A percentile compares a stretch with the other conserved stretches of the same genome.
phyloP scores from a whole-genome alignment of 768 basidiomycete species.

The Tephrocybe sp. region DNA sequence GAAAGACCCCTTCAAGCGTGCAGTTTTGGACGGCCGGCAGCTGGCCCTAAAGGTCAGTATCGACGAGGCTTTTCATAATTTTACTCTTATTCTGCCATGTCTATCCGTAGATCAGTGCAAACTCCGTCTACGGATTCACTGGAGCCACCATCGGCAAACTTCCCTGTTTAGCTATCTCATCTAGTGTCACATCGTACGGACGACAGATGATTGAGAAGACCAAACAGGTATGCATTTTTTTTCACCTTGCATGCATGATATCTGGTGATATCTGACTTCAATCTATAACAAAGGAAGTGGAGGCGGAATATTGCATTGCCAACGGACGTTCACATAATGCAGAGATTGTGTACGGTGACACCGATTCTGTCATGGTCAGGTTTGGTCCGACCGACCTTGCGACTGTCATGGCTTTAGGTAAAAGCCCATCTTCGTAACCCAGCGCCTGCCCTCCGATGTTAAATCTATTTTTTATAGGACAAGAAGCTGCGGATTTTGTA shows the following conservation, averaged over 20 bases:
- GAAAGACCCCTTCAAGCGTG: slow-evolving; percentile 94
- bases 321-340: slow-evolving; percentile 89
- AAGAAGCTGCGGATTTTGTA: slow-evolving; percentile 90
- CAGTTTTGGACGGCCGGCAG: slow-evolving; percentile 96
- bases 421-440: not conserved
- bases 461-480: slow-evolving; percentile 57
- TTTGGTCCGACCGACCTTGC: slow-evolving; percentile 90
- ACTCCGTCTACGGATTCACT: slow-evolving; percentile 99
- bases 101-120: slow-evolving; percentile 81
- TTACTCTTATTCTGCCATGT: not conserved
- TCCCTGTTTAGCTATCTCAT: slow-evolving; percentile 94
- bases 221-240: slow-evolving; percentile 59
- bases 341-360: slow-evolving; percentile 97
- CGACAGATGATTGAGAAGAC: slow-evolving; percentile 99
- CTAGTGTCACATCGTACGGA: slow-evolving; percentile 93
- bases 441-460: slow-evolving; percentile 1
- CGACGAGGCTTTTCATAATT: not conserved
- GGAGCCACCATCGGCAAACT: slow-evolving; percentile 97
- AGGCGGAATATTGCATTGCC: slow-evolving; percentile 78
- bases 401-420: slow-evolving; percentile 89
- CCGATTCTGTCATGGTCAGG: slow-evolving; percentile 98
- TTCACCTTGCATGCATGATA: not conserved
- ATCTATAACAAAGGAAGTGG: slow-evolving; percentile 65
- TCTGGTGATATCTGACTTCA: not conserved
- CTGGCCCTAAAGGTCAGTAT: slow-evolving; percentile 83